Percentiles rank a stretch among this genome's conserved stretches.
These are phyloP conservation scores for Xylaria castorea DNA, from an alignment of 495 filamentous ascomycete genomes.

Conservation along the genomic window DNA sequence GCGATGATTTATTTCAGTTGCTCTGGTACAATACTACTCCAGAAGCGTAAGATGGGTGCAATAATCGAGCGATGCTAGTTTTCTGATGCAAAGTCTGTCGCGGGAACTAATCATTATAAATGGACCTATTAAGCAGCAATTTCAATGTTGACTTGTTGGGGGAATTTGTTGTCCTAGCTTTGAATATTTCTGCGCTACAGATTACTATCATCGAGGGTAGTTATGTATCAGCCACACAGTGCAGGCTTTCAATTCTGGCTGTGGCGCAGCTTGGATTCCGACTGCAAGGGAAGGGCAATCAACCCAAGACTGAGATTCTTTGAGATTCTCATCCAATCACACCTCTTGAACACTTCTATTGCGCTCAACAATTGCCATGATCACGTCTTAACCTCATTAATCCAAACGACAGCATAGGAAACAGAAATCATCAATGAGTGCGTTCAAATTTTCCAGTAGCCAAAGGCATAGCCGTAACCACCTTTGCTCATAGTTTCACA, in stretches of 20 bases:
- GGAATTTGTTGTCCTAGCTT: background rate
- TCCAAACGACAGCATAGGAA: background rate
- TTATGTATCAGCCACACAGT: background rate
- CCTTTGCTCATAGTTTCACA: conserved; percentile 4
- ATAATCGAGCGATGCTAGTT: background rate
- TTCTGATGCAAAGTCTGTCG: background rate
- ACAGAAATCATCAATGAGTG: background rate
- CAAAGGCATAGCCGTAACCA: background rate
- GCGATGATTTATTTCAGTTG: background rate
- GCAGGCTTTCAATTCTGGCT: background rate
- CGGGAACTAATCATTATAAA: background rate
- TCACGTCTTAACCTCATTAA: background rate
- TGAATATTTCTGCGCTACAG: too few species aligned
- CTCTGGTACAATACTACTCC: background rate
- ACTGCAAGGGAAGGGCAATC: background rate
- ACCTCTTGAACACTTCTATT: background rate
- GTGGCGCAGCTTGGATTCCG: conserved; percentile 12
- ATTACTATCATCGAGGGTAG: background rate
- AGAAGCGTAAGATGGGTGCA: background rate
- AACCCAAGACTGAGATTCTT: conserved; percentile 6
- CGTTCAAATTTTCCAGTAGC: background rate
- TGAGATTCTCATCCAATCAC: conserved; percentile 18
- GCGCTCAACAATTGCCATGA: conserved; percentile 8
- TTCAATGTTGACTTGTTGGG: too few species aligned
- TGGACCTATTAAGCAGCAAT: background rate